These are phyloP conservation scores for Ganoderma lucidum DNA, from an alignment of 1,284 basidiomycete genomes.

Conservation along the genomic window DNA sequence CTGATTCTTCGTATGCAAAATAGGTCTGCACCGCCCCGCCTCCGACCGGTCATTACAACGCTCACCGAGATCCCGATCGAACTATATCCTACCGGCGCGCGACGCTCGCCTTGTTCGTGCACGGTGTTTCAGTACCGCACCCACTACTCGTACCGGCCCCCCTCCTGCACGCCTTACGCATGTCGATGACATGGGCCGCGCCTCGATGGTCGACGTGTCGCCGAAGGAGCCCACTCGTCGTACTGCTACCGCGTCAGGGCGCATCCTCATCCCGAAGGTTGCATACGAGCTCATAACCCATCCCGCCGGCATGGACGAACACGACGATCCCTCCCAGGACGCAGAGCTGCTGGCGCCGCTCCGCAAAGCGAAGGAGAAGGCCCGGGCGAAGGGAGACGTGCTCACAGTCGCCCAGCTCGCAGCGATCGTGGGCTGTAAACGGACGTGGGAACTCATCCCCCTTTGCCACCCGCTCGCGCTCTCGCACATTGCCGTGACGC, in stretches of 20 bases:
- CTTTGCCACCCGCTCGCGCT: constrained; percentile 85
- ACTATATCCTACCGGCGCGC: constrained; percentile 17
- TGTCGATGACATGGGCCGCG: constrained; percentile 70
- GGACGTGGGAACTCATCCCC: constrained; percentile 84
- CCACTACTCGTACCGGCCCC: constrained; percentile 18
- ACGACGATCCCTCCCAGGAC: constrained; percentile 39
- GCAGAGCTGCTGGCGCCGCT: constrained; percentile 18
- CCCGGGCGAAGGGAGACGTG: constrained; percentile 76
- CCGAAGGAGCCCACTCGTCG: constrained; percentile 72
- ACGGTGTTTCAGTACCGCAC: constrained; percentile 33
- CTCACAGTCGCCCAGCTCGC: constrained; percentile 83
- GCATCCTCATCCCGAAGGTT: constrained; percentile 72
- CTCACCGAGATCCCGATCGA: constrained; percentile 23
- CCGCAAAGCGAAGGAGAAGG: constrained; percentile 54
- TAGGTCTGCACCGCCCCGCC: constrained; percentile 30
- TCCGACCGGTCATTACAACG: constrained; percentile 27
- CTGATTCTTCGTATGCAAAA: constrained; percentile 26
- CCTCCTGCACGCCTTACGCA: constrained; percentile 62
- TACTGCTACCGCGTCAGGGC: constrained; percentile 78
- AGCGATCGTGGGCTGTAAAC: constrained; percentile 88
- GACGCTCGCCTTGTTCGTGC: constrained; percentile 20
- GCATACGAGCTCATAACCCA: constrained; percentile 72
- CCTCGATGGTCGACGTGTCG: constrained; percentile 85
- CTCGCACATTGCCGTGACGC: constrained; percentile 70
- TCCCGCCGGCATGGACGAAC: neutral